These are phyloP conservation scores for Wickerhamomyces bovis DNA, from an alignment of 805 yeast species.

Conservation along the genomic window DNA sequence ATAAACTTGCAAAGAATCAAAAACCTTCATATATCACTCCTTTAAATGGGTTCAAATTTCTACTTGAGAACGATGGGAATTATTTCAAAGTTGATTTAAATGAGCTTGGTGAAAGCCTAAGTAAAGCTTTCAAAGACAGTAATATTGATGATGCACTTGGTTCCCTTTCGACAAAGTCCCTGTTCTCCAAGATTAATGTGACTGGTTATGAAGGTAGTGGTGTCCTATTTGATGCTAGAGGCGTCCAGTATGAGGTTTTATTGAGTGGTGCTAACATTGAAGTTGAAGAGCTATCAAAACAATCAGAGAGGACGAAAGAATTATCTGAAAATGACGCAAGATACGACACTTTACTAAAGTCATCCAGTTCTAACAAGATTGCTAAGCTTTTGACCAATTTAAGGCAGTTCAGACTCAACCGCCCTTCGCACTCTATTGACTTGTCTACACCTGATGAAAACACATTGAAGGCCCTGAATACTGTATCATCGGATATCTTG, in stretches of 20 bases:
- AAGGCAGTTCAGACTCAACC: slow-evolving; percentile 1
- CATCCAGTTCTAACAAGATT: not conserved
- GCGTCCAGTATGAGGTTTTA: not conserved
- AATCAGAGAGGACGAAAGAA: not conserved
- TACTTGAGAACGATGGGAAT: not conserved
- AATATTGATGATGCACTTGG: not conserved
- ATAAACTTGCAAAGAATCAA: not conserved
- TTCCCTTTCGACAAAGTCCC: not conserved
- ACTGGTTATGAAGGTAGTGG: not conserved
- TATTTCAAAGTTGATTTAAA: not conserved
- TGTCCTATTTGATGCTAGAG: not conserved
- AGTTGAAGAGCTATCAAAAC: not conserved
- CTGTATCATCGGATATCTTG: slow-evolving; percentile 18
- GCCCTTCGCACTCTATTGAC: slow-evolving; percentile 2
- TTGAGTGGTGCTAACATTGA: not conserved
- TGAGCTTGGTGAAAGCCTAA: not conserved
- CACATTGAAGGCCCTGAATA: slow-evolving; percentile 12
- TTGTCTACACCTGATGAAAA: slow-evolving; percentile 10
- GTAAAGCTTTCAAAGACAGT: not conserved
- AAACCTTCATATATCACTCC: not conserved
- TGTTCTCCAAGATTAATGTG: not conserved
- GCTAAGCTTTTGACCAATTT: not conserved
- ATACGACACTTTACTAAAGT: not conserved
- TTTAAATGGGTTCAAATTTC: not conserved
- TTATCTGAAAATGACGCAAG: not conserved